phyloP scores from a whole-genome alignment of 1,284 basidiomycete species.

The Sphaerobolus stellatus region DNA sequence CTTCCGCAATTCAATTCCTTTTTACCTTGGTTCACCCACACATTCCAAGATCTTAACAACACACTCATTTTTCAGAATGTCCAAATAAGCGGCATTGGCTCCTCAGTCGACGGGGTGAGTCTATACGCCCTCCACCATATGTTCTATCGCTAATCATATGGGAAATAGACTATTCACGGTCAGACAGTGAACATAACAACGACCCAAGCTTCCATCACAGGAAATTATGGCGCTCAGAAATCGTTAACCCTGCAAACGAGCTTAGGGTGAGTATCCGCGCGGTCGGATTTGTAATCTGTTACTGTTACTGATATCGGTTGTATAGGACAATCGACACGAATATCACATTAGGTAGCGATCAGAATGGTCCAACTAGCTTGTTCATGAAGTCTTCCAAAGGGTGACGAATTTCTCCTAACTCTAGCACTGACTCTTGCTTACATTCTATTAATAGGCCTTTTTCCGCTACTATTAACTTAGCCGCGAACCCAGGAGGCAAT shows the following conservation, averaged over 20 bases:
- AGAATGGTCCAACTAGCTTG: constrained; percentile 8
- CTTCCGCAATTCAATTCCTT: constrained; percentile 7
- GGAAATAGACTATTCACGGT: constrained; percentile 3
- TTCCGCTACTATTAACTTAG: constrained; percentile 8
- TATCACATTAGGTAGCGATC: constrained; percentile 7
- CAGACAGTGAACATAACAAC: constrained; percentile 9
- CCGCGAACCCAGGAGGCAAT: neutral
- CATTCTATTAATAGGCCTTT: neutral
- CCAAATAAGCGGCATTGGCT: constrained; percentile 3
- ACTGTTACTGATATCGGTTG: neutral
- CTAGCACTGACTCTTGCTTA: neutral
- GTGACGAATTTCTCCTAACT: neutral
- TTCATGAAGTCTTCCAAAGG: constrained; percentile 9
- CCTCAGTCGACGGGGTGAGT: constrained; percentile 9
- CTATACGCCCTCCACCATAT: neutral
- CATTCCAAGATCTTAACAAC: constrained; percentile 9
- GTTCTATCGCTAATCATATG: neutral
- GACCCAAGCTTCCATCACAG: constrained; percentile 7
- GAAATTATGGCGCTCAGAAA: constrained; percentile 5
- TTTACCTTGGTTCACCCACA: constrained; percentile 11
- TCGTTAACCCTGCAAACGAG: constrained; percentile 10
- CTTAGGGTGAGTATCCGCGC: constrained; percentile 8
- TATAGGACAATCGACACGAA: constrained; percentile 9
- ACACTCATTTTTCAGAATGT: constrained; percentile 8
- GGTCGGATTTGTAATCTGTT: neutral